Base-by-base conservation (phyloP, 1,284 basidiomycete genomes). In the Microbotryum lychnidis-dioicae region DNA sequence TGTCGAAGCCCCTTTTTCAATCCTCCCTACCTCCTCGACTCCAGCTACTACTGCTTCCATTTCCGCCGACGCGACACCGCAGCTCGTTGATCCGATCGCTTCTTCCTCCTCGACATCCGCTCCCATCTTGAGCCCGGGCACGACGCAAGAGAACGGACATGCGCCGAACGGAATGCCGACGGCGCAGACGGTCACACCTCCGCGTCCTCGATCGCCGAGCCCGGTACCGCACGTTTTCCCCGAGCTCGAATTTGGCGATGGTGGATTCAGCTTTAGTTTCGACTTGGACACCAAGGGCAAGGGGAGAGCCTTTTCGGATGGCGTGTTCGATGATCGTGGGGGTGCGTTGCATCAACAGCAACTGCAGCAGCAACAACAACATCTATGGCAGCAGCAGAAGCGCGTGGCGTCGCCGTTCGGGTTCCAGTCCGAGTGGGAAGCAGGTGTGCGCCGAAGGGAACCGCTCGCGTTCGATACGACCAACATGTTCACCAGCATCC, bases 241-340 rank as follows among this genome's bases (percentile, higher is more conserved):
- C 20, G 61, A 61, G 16, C 55, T 68, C 53, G 61, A 56, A 20
- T 68, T 68, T 31, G 66, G 66, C 44, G 65, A 67, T 6, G 64
- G 63, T 14, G 53, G 37, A 27, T 65, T 65, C 64, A 63, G 57
- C 56, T 68, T 68, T 57, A 65, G 64, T 54, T 57, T 68, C 56
- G 53, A 68, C 53, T 57, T 65, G 20, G 63, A 65, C 37, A 61
- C 62, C 64, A 68, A 68, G 56, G 66, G 66, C 52, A 68, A 68
- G 42, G 61, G 63, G 0, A 48, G 57, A 5, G 66, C 66, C 7
- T 31, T 42, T 5, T 31, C 29, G 23, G 37, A 16, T 42, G 37
- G 14, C 37, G 37, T 42, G 16, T 42, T 42, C 37, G 37, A 42
- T 4, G 37, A 42, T 18, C 37, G 16, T 42, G 14, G 1, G 12